Percentiles rank a stretch among this genome's conserved stretches.
phyloP scores from a whole-genome alignment of 139 green algal genomes.

The Yamagishiella unicocca region DNA sequence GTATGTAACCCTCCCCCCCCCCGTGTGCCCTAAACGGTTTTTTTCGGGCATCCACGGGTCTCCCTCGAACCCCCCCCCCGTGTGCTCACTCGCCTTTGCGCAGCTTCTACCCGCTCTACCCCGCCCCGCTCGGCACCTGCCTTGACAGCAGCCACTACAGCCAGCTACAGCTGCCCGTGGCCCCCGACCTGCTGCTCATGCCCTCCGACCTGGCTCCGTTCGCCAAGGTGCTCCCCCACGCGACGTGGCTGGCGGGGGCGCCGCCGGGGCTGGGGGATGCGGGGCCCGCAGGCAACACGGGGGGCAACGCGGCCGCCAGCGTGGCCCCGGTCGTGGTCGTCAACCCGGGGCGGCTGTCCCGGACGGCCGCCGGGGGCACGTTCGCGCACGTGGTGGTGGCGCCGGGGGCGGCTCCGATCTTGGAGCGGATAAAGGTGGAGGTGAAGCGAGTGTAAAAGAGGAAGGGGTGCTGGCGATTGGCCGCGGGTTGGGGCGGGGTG shows the following conservation, averaged over 20 bases:
- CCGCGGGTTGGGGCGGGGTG: background rate
- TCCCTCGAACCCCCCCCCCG: no score
- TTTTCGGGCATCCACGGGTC: no score
- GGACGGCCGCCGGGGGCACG: slow-evolving; percentile 80
- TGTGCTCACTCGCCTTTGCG: slow-evolving; percentile 5
- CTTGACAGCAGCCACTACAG: slow-evolving; percentile 81
- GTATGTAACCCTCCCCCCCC: no score
- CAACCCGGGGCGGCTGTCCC: slow-evolving; percentile 86
- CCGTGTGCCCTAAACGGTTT: no score
- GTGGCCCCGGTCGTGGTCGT: slow-evolving; percentile 69
- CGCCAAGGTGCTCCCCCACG: slow-evolving; percentile 80
- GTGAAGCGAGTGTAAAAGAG: slow-evolving; percentile 60
- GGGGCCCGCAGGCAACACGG: background rate
- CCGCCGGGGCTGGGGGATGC: slow-evolving; percentile 2
- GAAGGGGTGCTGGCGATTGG: background rate
- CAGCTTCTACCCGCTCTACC: slow-evolving; percentile 94
- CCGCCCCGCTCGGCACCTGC: slow-evolving; percentile 71
- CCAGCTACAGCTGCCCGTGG: slow-evolving; percentile 70
- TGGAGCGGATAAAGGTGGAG: slow-evolving; percentile 60
- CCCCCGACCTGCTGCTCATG: slow-evolving; percentile 91
- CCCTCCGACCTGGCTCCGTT: slow-evolving; percentile 94
- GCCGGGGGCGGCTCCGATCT: slow-evolving; percentile 21
- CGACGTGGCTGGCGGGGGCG: background rate
- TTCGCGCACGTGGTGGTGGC: slow-evolving; percentile 77
- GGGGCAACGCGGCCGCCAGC: background rate